Percentiles rank a stretch among this genome's conserved stretches.
Conservation (phyloP, 2,329 filamentous ascomycete species). For the Cladosporium sp. region DNA sequence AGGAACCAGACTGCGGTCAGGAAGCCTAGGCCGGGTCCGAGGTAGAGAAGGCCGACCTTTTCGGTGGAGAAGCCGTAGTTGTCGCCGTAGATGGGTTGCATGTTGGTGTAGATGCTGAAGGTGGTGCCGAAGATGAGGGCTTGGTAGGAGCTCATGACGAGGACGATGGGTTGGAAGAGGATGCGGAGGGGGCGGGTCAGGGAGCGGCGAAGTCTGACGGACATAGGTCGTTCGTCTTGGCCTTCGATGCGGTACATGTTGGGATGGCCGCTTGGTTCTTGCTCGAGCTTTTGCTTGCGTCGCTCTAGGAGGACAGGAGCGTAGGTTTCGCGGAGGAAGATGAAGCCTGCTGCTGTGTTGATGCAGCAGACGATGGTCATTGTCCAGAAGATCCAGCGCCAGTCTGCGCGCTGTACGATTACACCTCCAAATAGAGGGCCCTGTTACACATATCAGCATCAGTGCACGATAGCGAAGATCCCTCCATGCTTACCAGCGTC, state of each 20-base stretch:
- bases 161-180: conserved; percentile 43
- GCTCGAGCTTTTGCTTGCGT: conserved; percentile 34
- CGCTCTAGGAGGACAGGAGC: conserved; percentile 37
- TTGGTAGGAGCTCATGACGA: conserved; percentile 44
- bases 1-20: conserved; percentile 43
- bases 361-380: conserved; percentile 40
- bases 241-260: conserved; percentile 41
- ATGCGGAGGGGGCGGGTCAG: conserved; percentile 40
- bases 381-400: conserved; percentile 49
- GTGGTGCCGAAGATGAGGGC: conserved; percentile 46
- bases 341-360: conserved; percentile 40
- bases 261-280: conserved; percentile 30
- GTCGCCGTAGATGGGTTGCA: conserved; percentile 43
- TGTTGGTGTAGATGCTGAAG: conserved; percentile 46
- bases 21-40: conserved; percentile 43
- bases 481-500: conserved; percentile 16
- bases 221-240: conserved; percentile 38
- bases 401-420: conserved; percentile 42
- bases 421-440: conserved; percentile 43
- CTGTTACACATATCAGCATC: not conserved
- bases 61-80: conserved; percentile 44
- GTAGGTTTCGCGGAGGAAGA: conserved; percentile 44
- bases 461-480: not conserved
- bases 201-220: conserved; percentile 34
- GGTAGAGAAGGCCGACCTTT: conserved; percentile 43